A percentile compares a stretch with the other conserved stretches of the same genome.
These are phyloP conservation scores for Leccinum fibrillosum DNA, from an alignment of 768 basidiomycete species.

Conservation along the genomic window DNA sequence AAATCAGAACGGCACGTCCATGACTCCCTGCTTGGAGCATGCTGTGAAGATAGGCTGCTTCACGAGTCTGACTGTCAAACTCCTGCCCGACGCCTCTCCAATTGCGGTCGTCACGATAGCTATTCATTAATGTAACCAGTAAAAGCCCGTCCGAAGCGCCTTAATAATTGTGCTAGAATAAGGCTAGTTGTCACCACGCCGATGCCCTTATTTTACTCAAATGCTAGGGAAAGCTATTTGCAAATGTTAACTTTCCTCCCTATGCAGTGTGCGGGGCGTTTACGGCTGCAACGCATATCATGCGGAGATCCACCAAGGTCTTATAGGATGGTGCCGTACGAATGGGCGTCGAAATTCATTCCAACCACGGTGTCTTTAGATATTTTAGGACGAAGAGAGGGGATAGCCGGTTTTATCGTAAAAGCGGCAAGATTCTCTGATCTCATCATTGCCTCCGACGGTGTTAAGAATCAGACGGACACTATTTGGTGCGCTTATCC, in stretches of 20 bases:
- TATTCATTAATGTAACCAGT: constrained; percentile 14
- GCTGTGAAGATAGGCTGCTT: constrained; percentile 1
- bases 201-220: constrained; percentile 15
- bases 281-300: constrained; percentile 28
- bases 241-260: constrained; percentile 14
- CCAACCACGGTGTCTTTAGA: constrained; percentile 15
- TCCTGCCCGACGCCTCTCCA: constrained; percentile 21
- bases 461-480: constrained; percentile 18
- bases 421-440: constrained; percentile 13
- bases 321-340: constrained; percentile 19
- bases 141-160: constrained; percentile 8
- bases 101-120: constrained; percentile 19
- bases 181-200: constrained; percentile 17
- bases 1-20: constrained; percentile 13
- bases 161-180: constrained; percentile 21
- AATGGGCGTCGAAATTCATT: constrained; percentile 18
- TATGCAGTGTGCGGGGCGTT: constrained; percentile 8
- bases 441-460: constrained; percentile 26
- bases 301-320: constrained; percentile 21
- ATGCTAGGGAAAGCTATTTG: constrained; percentile 18
- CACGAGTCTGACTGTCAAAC: constrained; percentile 13
- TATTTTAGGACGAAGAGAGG: constrained; percentile 15
- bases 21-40: neutral
- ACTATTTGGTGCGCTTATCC: constrained; percentile 16
- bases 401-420: constrained; percentile 14